Percentiles rank a stretch among this genome's conserved stretches.
Evolutionary conservation across 345 rosid genomes (phyloP).

Genomic region (Chamaenerion angustifolium): DNA sequence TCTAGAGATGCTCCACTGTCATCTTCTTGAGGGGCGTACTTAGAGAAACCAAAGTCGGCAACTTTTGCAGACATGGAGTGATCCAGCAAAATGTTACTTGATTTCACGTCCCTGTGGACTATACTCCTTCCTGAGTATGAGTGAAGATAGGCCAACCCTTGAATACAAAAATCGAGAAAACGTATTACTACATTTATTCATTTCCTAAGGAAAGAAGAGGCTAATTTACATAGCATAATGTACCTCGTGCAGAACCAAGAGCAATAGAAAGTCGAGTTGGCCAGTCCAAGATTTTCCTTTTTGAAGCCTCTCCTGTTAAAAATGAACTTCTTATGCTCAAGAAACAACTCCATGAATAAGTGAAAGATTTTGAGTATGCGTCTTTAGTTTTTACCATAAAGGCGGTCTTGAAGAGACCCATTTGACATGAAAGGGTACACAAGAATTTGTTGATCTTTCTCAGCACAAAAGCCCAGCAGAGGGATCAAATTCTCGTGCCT

Average conservation of each 20-base stretch:
- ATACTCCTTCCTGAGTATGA: slow-evolving; percentile 21
- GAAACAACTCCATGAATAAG: background rate
- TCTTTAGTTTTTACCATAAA: slow-evolving; percentile 30
- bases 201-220: background rate
- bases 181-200: background rate
- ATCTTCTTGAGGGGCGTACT: slow-evolving; percentile 68
- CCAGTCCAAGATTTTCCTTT: slow-evolving; percentile 58
- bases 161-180: background rate
- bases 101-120: slow-evolving; percentile 61
- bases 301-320: slow-evolving; percentile 46
- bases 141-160: slow-evolving; percentile 35
- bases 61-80: slow-evolving; percentile 60
- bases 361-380: too few relatives aligned
- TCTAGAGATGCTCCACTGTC: slow-evolving; percentile 55
- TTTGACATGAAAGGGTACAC: slow-evolving; percentile 65
- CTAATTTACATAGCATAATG: slow-evolving; percentile 4
- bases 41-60: slow-evolving; percentile 64
- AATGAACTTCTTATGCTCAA: background rate
- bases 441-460: slow-evolving; percentile 57
- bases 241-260: slow-evolving; percentile 60
- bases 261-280: slow-evolving; percentile 60
- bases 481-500: slow-evolving; percentile 55
- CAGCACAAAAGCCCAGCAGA: slow-evolving; percentile 52
- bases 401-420: slow-evolving; percentile 65
- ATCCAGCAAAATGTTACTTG: slow-evolving; percentile 63